These are phyloP conservation scores for Acacia pycnantha DNA, from an alignment of 331 rosid genomes.

Conservation along the genomic window DNA sequence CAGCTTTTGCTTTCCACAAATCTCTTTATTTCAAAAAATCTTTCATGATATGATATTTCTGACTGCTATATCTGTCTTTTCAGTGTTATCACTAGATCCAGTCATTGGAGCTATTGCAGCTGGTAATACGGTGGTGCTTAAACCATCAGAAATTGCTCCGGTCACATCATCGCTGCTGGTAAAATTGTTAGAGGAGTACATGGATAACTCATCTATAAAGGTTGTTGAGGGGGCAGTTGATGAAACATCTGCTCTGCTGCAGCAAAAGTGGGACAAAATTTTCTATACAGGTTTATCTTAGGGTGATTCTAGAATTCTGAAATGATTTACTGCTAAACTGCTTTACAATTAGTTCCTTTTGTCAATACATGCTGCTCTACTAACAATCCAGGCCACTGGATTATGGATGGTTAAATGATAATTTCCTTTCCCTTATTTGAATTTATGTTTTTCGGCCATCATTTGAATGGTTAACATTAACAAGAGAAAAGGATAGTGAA, in stretches of 20 bases:
- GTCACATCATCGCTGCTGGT: slow-evolving; percentile 80
- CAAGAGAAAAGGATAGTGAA: not conserved
- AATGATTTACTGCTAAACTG: slow-evolving; percentile 11
- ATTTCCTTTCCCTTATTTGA: not conserved
- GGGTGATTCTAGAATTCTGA: slow-evolving; percentile 12
- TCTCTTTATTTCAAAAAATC: not conserved
- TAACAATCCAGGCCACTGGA: not conserved
- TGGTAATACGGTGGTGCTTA: slow-evolving; percentile 91
- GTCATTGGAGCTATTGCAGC: slow-evolving; percentile 97
- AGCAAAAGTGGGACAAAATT: slow-evolving; percentile 99
- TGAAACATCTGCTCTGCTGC: slow-evolving; percentile 78
- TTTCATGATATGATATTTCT: not conserved
- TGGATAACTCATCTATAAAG: slow-evolving; percentile 75
- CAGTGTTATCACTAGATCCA: slow-evolving; percentile 96
- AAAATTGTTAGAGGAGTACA: slow-evolving; percentile 60
- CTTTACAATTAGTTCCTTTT: not conserved
- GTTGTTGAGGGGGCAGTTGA: slow-evolving; percentile 88
- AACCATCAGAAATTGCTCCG: slow-evolving; percentile 96
- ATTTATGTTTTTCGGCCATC: not conserved
- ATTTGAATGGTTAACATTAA: not conserved
- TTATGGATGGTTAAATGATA: not conserved
- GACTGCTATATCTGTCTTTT: slow-evolving; percentile 30
- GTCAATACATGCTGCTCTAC: not conserved
- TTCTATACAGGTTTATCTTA: slow-evolving; percentile 81
- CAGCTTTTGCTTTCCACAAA: slow-evolving; percentile 5